Evolutionary conservation across 106 monocot genomes (phyloP).

Genomic region (Acorus calamus): DNA sequence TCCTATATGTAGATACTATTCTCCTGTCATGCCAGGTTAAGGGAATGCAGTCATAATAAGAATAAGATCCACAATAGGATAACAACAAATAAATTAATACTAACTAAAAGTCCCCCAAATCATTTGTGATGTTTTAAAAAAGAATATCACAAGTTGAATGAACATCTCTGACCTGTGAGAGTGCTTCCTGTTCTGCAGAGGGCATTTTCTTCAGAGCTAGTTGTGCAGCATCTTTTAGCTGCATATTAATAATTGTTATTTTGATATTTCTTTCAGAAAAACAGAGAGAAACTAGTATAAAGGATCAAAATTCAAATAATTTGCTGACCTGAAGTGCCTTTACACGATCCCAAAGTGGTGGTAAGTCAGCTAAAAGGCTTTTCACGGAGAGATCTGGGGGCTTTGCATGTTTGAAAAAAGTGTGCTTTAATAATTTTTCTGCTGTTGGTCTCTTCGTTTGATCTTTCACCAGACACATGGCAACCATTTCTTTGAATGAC

Average conservation of each 20-base stretch:
- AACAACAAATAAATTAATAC: too few relatives aligned
- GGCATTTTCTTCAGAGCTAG: slow-evolving; percentile 91
- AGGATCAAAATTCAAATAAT: neutral
- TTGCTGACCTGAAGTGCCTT: slow-evolving; percentile 71
- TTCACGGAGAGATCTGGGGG: slow-evolving; percentile 64
- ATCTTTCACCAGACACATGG: slow-evolving; percentile 99
- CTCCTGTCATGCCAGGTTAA: too few relatives aligned
- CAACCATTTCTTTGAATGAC: slow-evolving; percentile 97
- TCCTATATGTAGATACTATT: too few relatives aligned
- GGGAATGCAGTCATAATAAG: too few relatives aligned
- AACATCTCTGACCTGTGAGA: slow-evolving; percentile 52
- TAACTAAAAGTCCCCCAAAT: too few relatives aligned
- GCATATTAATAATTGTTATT: slow-evolving; percentile 6
- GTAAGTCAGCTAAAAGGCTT: slow-evolving; percentile 56
- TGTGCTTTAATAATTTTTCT: slow-evolving; percentile 81
- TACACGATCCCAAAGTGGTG: slow-evolving; percentile 97
- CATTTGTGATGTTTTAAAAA: too few relatives aligned
- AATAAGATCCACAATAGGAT: too few relatives aligned
- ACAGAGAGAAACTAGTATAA: neutral
- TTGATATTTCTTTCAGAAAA: neutral
- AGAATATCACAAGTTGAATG: too few relatives aligned
- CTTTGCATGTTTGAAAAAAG: slow-evolving; percentile 77
- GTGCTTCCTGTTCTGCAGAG: slow-evolving; percentile 84
- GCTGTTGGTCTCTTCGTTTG: slow-evolving; percentile 93
- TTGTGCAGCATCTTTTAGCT: slow-evolving; percentile 91